A percentile compares a stretch with the other conserved stretches of the same genome.
phyloP scores from a whole-genome alignment of 148 eudicot species.

The Chenopodium quinoa region DNA sequence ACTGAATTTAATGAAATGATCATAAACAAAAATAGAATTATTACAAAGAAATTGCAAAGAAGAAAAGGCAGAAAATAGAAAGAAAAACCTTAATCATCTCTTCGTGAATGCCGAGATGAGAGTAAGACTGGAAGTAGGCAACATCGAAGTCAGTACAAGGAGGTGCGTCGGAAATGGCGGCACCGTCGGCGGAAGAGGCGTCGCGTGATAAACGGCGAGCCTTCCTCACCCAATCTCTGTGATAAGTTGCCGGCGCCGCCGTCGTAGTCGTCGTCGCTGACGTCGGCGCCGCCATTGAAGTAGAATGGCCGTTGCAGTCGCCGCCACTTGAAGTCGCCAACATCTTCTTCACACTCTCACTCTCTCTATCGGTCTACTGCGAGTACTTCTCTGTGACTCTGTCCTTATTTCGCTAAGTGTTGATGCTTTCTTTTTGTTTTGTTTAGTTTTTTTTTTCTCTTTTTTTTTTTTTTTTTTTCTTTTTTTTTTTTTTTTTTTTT shows the following conservation, averaged over 20 bases:
- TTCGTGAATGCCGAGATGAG: slow-evolving; percentile 95
- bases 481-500: too few relatives aligned
- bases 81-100: slow-evolving; percentile 87
- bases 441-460: too few relatives aligned
- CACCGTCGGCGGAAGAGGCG: slow-evolving; percentile 2
- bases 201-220: slow-evolving; percentile 27
- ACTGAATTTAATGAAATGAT: neutral
- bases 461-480: too few relatives aligned
- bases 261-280: neutral
- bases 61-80: neutral
- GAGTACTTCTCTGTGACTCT: too few relatives aligned
- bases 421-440: neutral
- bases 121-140: slow-evolving; percentile 92
- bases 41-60: neutral
- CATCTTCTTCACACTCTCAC: slow-evolving; percentile 17
- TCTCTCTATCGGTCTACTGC: neutral
- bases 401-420: too few relatives aligned
- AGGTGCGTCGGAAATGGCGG: slow-evolving; percentile 24
- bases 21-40: neutral
- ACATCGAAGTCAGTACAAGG: slow-evolving; percentile 89
- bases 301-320: slow-evolving; percentile 32
- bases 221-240: slow-evolving; percentile 25
- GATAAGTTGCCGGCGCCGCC: slow-evolving; percentile 11
- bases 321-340: slow-evolving; percentile 19
- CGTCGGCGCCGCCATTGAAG: slow-evolving; percentile 8